Base-by-base conservation (phyloP, 192 early-diverging fungal genomes). In the Chytriomyces hyalinus region DNA sequence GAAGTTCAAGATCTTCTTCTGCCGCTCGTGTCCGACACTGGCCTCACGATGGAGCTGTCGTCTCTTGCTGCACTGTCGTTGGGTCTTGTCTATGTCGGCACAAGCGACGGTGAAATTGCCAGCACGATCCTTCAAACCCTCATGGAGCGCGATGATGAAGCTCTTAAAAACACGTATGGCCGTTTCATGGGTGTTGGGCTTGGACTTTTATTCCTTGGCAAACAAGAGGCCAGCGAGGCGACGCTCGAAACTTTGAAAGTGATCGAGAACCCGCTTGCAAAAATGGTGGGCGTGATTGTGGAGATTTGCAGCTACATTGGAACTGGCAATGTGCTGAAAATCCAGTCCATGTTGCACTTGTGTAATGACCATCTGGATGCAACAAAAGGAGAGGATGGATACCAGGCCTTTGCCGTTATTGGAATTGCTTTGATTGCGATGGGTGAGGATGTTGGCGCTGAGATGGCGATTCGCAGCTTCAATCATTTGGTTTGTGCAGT, bases 371-470 rank as follows among this genome's bases (percentile, higher is more conserved):
- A 97, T 77, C 83, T 98, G 75, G 95, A 96, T 79, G 71, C 88
- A 62, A 87, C 88, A 80, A 94, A 95, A 71, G 67, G 46, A 15
- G 96, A 97, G 74, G 92, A 91, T 77, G 94, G 93, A 81, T 91
- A 92, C 78, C 98, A 99, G 86, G 93, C 93, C 5, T 96, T 93
- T 86, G 97, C 98, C 9, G 96, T 97, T 57, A 88, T 99, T 67
- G 98, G 96, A 51, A 93, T 99, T 65, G 95, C 96, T 6, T 75
- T 98, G 79, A 96, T 99, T 80, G 90, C 97, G 13, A 95, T 99
- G 91, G 97, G 98, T 70, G 98, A 99, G 84, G 94, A 96, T 73
- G 88, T 98, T 80, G 98, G 98, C 5, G 84, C 92, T 6, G 97
- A 97, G 78, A 99, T 99, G 98, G 89, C 94, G 17, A 84, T 99